Evolutionary conservation across 495 filamentous ascomycete species (phyloP).

Genomic region (Tricharina praecox): DNA sequence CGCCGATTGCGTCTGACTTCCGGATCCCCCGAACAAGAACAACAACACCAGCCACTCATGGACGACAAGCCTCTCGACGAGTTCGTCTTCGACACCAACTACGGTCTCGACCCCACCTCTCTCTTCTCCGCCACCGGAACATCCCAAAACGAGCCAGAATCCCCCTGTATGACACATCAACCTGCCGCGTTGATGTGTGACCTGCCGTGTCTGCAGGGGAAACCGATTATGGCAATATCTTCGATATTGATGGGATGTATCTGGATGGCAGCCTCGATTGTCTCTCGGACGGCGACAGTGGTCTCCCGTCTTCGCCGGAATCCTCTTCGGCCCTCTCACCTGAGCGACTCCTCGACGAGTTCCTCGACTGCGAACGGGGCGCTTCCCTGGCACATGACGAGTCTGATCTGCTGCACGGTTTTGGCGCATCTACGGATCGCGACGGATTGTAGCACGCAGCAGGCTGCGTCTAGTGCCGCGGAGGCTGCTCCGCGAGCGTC

Average conservation of each 20-base stretch:
- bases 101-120: slow-evolving; percentile 36
- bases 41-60: background rate
- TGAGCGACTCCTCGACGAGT: slow-evolving; percentile 2
- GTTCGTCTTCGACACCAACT: background rate
- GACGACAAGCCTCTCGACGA: background rate
- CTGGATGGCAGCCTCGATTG: background rate
- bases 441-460: background rate
- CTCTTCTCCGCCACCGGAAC: slow-evolving; percentile 26
- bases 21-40: no score
- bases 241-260: background rate
- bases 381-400: background rate
- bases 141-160: background rate
- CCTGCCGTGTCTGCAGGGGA: slow-evolving; percentile 78
- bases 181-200: slow-evolving; percentile 99
- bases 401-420: slow-evolving; percentile 1
- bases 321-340: background rate
- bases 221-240: background rate
- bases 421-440: slow-evolving; percentile 7
- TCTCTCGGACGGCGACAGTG: background rate
- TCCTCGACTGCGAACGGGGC: background rate
- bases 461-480: no score
- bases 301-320: background rate
- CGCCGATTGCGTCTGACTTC: background rate
- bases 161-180: slow-evolving; percentile 93
- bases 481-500: no score